These are phyloP conservation scores for Cyanidium caldarium DNA, from an alignment of 23 red algal genomes.

Conservation along the genomic window DNA sequence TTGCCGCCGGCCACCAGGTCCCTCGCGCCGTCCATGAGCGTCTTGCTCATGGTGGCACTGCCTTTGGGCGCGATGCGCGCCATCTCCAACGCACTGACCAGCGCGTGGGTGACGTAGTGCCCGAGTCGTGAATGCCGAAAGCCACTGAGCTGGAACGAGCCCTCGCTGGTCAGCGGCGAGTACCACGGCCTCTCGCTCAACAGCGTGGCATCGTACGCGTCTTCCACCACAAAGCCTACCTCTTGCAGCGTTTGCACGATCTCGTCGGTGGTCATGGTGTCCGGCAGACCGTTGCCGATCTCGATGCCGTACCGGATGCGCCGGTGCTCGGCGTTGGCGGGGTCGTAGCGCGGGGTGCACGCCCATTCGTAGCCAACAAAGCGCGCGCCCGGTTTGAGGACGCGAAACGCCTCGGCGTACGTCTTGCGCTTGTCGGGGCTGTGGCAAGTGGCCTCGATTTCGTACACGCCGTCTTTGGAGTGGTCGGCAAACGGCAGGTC, in stretches of 20 bases:
- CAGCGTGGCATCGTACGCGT: constrained; percentile 14
- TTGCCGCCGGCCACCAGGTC: constrained; percentile 16
- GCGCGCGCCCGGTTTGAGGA: constrained; percentile 21
- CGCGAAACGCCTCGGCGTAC: constrained; percentile 18
- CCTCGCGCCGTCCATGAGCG: constrained; percentile 13
- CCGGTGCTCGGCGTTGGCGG: constrained; percentile 6
- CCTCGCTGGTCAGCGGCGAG: constrained; percentile 3
- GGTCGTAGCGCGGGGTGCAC: constrained; percentile 10
- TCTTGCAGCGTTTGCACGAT: neutral
- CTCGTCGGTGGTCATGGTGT: constrained; percentile 9
- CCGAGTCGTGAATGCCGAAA: constrained; percentile 18
- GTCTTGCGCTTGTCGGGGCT: constrained; percentile 21
- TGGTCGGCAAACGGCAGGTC: constrained; percentile 12
- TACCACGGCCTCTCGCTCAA: constrained; percentile 21
- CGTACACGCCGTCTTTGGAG: constrained; percentile 17
- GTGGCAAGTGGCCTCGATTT: constrained; percentile 35
- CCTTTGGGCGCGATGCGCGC: constrained; percentile 19
- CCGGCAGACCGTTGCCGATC: constrained; percentile 28
- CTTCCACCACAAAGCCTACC: constrained; percentile 22
- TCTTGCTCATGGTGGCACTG: constrained; percentile 5
- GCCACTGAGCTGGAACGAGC: constrained; percentile 8
- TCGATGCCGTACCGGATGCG: constrained; percentile 14
- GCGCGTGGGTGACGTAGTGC: constrained; percentile 6
- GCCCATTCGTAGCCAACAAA: constrained; percentile 34
- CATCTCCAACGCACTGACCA: constrained; percentile 15